Percentiles rank a stretch among this genome's conserved stretches.
Conservation (phyloP, 352 stramenopile species). For the Globisporangium parvum region DNA sequence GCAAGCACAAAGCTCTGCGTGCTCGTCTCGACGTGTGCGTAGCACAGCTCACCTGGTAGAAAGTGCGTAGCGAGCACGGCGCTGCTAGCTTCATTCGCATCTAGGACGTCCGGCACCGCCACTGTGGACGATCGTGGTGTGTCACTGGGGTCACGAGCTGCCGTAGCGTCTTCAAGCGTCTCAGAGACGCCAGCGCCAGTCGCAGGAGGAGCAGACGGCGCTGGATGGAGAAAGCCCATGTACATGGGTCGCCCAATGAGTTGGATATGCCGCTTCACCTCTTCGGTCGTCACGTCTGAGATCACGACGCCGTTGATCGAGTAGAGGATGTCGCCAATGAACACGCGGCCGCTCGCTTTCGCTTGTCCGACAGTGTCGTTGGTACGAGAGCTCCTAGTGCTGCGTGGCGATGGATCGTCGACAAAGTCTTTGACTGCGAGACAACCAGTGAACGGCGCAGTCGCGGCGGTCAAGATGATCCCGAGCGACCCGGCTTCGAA, state of each 20-base stretch:
- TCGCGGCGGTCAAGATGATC: constrained; percentile 58
- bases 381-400: constrained; percentile 10
- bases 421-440: constrained; percentile 78
- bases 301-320: constrained; percentile 82
- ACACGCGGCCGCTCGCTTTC: constrained; percentile 51
- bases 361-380: constrained; percentile 34
- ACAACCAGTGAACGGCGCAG: constrained; percentile 35
- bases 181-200: constrained; percentile 12
- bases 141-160: neutral
- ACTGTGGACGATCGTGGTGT: too few relatives aligned
- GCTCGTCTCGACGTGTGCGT: constrained; percentile 70
- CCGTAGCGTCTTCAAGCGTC: neutral
- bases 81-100: neutral
- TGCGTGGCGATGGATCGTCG: constrained; percentile 3
- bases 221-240: constrained; percentile 54
- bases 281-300: constrained; percentile 60
- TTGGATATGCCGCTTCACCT: constrained; percentile 74
- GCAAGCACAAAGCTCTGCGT: constrained; percentile 55
- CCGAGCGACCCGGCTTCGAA: constrained; percentile 62
- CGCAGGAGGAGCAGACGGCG: constrained; percentile 10
- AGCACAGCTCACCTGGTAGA: constrained; percentile 70
- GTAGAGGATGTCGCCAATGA: constrained; percentile 59
- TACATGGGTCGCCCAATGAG: constrained; percentile 58
- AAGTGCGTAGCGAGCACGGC: constrained; percentile 25
- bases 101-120: neutral